Evolutionary conservation across 305 asterid species (phyloP).

Genomic region (Fraxinus xanthoxyloides): DNA sequence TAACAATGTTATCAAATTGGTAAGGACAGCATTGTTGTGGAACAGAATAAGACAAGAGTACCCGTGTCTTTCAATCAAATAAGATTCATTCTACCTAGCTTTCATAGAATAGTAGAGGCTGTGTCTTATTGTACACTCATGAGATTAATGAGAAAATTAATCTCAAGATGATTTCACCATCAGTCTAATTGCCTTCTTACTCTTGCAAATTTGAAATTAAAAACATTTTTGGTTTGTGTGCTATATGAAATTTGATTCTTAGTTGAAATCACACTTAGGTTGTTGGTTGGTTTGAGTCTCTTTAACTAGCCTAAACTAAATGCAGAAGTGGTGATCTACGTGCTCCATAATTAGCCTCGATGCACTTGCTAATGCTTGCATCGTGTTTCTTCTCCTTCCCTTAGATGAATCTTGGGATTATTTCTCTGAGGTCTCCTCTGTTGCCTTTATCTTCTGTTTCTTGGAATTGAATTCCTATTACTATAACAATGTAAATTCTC

Average conservation of each 20-base stretch:
- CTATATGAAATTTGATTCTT: not conserved
- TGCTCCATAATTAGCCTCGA: not conserved
- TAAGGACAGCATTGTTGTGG: not conserved
- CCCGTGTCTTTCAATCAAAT: not conserved
- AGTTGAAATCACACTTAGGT: not conserved
- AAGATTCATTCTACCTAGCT: not conserved
- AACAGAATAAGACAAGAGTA: not conserved
- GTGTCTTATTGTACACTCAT: not conserved
- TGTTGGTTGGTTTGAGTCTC: not conserved
- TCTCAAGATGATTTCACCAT: not conserved
- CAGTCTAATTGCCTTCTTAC: not conserved
- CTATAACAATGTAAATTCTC: not conserved
- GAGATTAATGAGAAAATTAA: not conserved
- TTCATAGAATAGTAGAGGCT: not conserved
- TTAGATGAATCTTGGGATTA: not conserved
- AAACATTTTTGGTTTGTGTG: not conserved
- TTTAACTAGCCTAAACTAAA: not conserved
- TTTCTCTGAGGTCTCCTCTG: not conserved
- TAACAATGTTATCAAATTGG: not conserved
- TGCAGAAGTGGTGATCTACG: not conserved
- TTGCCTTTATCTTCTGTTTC: not conserved
- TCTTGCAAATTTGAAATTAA: not conserved
- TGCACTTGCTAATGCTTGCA: not conserved
- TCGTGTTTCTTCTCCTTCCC: not conserved
- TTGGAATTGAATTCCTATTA: not conserved